These are phyloP conservation scores for Tagetes patula DNA, from an alignment of 129 eudicot genomes.

Conservation along the genomic window DNA sequence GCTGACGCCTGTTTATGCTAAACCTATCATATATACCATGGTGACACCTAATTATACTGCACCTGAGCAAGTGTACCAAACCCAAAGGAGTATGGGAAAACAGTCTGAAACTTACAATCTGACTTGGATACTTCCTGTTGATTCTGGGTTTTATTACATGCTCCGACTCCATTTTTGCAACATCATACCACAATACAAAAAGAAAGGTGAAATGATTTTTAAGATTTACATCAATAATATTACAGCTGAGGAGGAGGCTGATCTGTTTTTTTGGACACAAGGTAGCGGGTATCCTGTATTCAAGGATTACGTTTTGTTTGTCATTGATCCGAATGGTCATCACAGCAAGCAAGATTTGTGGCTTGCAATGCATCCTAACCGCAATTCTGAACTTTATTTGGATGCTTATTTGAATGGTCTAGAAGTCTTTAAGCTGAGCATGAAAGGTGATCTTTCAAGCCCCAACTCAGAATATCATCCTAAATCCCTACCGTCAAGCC, in stretches of 20 bases:
- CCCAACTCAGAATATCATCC: background rate
- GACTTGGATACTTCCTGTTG: constrained; percentile 27
- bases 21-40: background rate
- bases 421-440: constrained; percentile 3
- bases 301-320: background rate
- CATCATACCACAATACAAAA: constrained; percentile 11
- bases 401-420: constrained; percentile 8
- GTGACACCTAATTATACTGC: background rate
- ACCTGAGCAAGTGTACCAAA: constrained; percentile 22
- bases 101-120: no score
- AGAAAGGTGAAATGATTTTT: no score
- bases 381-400: no score
- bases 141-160: constrained; percentile 42
- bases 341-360: background rate
- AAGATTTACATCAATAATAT: no score
- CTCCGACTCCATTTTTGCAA: constrained; percentile 49
- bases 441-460: background rate
- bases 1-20: background rate
- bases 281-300: background rate
- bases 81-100: background rate
- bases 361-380: background rate
- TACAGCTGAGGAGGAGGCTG: background rate
- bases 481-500: background rate
- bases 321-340: background rate
- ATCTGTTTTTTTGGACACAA: background rate